Base-by-base conservation (phyloP, 208 protist genomes). In the Leishmania braziliensis region DNA sequence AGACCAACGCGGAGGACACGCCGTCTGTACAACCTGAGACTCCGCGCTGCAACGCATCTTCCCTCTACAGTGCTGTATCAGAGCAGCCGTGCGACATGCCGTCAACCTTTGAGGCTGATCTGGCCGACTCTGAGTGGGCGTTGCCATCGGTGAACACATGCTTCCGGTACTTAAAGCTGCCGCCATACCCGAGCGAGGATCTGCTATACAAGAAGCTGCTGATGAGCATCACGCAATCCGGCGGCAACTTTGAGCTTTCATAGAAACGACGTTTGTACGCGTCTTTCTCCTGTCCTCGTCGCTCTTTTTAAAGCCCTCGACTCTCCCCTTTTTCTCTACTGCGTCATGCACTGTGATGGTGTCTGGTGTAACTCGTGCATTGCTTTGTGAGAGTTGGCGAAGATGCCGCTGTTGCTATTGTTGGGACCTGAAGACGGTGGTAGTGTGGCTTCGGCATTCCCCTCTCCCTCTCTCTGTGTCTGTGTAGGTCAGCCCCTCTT, bases 81-180 rank as follows among this genome's bases (percentile, higher is more conserved):
- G 84, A 84, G 43, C 72, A 85, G 5, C 65, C 51, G 1, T 8
- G 48, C 4, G 77, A 48, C n/a, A 65, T 65, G 26, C n/a, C 74
- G 16, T 73, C 29, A 29, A 65, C 20, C 36, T 48, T 66, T 3
- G 39, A 9, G 5, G 39, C 76, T 16, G 50, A 86, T 14, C 39
- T 88, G 23, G 72, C 81, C 12, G 90, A 93, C 56, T 74, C 81
- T 20, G 91, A 95, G 66, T 97, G 95, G 92, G 89, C 93, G 0
- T 79, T 98, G 58, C 95, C 95, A 18, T 97, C 94, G 9, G 94
- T 97, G 36, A 98, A 98, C 83, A 98, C 95, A 48, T 98, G 95
- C 81, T 98, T 98, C 76, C 88, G 92, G 36, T 98, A 98, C 81
- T 81, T 98, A 46, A 98, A 98, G 75, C 83, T 98, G 14, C 95